A percentile compares a stretch with the other conserved stretches of the same genome.
phyloP scores from a whole-genome alignment of 2,329 filamentous ascomycete species.

The Pseudomassariella vexata region DNA sequence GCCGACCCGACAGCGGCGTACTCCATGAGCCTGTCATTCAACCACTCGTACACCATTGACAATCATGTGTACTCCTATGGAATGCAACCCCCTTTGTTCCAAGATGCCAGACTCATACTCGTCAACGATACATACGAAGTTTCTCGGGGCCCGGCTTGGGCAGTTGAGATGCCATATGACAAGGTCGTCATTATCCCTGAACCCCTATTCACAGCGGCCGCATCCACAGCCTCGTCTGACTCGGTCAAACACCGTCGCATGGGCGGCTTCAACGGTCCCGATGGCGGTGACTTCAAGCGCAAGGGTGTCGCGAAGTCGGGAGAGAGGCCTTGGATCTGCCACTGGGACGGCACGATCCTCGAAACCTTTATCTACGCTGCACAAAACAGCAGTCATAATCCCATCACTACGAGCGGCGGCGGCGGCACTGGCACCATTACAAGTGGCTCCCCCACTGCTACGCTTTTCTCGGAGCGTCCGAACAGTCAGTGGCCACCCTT shows the following conservation, averaged over 20 bases:
- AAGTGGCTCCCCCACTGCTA: too few relatives aligned
- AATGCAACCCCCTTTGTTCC: conserved; percentile 44
- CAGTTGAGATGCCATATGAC: conserved; percentile 44
- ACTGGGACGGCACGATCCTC: conserved; percentile 49
- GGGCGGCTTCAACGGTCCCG: conserved; percentile 6
- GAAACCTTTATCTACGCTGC: conserved; percentile 53
- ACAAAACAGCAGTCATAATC: conserved; percentile 39
- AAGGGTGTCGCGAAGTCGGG: conserved; percentile 36
- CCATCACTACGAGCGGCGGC: conserved; percentile 6
- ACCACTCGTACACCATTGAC: conserved; percentile 27
- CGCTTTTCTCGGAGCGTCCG: too few relatives aligned
- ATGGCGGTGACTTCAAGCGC: conserved; percentile 26
- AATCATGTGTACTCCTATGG: conserved; percentile 42
- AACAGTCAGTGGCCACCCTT: too few relatives aligned
- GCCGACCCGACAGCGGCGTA: conserved; percentile 31
- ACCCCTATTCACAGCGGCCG: conserved; percentile 21
- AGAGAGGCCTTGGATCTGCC: conserved; percentile 53
- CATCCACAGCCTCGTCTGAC: conserved; percentile 3
- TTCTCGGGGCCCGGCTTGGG: conserved; percentile 49
- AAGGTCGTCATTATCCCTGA: conserved; percentile 51
- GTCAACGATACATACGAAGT: conserved; percentile 46
- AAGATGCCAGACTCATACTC: conserved; percentile 34
- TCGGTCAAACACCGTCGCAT: conserved; percentile 18
- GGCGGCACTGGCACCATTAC: too few relatives aligned
- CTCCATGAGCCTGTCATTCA: conserved; percentile 31